Conservation (phyloP, 2,329 filamentous ascomycete genomes). For the Tolypocladium guangdongense region DNA sequence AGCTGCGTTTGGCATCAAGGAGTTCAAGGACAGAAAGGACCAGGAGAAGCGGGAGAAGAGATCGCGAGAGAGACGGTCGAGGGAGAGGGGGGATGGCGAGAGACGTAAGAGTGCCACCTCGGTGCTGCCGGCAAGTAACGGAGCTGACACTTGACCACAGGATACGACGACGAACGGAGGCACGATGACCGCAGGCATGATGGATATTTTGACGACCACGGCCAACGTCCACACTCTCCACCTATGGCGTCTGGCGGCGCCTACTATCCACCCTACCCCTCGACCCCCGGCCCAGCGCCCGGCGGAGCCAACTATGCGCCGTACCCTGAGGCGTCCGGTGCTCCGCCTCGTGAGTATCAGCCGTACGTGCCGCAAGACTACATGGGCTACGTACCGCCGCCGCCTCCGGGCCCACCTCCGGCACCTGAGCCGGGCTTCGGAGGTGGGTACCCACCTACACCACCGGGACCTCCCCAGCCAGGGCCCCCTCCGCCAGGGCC, state of each 20-base stretch:
- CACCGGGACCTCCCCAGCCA: conserved; percentile 8
- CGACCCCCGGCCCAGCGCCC: conserved; percentile 13
- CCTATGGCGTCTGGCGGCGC: conserved; percentile 40
- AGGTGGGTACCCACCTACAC: conserved; percentile 12
- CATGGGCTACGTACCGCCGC: conserved; percentile 27
- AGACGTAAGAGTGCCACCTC: conserved; percentile 15
- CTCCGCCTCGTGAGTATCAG: conserved; percentile 21
- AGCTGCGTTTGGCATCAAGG: conserved; percentile 52
- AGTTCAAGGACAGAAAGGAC: conserved; percentile 41
- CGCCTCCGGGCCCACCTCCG: conserved; percentile 21
- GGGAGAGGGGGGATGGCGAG: conserved; percentile 16
- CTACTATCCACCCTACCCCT: conserved; percentile 33
- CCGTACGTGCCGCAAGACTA: conserved; percentile 34
- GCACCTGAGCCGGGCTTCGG: conserved; percentile 5
- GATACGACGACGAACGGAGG: conserved; percentile 23
- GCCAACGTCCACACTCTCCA: conserved; percentile 31
- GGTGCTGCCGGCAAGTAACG: neutral
- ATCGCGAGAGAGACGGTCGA: conserved; percentile 23
- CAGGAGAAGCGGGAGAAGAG: conserved; percentile 25
- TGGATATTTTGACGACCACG: conserved; percentile 23
- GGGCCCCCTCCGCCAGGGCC: conserved; percentile 5
- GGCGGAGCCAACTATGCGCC: conserved; percentile 6
- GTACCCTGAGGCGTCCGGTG: conserved; percentile 16
- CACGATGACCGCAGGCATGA: conserved; percentile 21
- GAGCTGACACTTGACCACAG: conserved; percentile 10